A percentile compares a stretch with the other conserved stretches of the same genome.
Conservation (phyloP, 371 early-diverging fungal genomes). For the Chytridium lagenaria region DNA sequence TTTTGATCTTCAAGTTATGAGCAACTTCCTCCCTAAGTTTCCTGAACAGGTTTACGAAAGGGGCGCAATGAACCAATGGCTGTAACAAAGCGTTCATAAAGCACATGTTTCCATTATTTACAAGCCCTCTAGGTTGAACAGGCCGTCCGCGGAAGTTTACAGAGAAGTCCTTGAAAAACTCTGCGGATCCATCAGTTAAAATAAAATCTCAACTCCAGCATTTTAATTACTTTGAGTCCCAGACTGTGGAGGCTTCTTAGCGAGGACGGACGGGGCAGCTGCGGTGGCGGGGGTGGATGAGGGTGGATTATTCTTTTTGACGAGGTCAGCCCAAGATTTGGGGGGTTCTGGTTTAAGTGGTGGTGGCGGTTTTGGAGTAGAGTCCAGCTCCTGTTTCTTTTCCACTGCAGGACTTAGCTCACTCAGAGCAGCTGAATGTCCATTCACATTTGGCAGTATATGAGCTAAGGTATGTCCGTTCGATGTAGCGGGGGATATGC, state of each 20-base stretch:
- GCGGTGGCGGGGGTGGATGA: too few relatives aligned
- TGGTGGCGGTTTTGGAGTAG: background rate
- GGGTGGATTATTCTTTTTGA: conserved; percentile 10
- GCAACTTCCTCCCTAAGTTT: conserved; percentile 42
- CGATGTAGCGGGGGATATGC: too few relatives aligned
- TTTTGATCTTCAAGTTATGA: conserved; percentile 68
- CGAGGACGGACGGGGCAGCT: background rate
- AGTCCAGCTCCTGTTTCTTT: too few relatives aligned
- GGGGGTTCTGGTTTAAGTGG: conserved; percentile 3
- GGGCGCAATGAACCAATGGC: conserved; percentile 85
- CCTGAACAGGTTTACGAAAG: conserved; percentile 85
- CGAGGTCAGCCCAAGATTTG: conserved; percentile 27
- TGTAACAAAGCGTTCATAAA: conserved; percentile 96
- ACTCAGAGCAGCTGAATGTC: too few relatives aligned
- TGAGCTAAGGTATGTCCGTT: too few relatives aligned
- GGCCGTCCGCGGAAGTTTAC: conserved; percentile 42
- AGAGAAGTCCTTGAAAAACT: conserved; percentile 16
- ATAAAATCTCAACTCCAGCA: too few relatives aligned
- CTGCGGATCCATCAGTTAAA: conserved; percentile 12
- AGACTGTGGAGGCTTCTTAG: background rate
- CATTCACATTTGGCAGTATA: too few relatives aligned
- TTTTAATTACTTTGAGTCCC: conserved; percentile 7
- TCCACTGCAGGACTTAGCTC: too few relatives aligned
- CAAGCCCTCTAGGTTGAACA: conserved; percentile 87
- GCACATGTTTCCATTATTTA: conserved; percentile 96